Evolutionary conservation across 495 filamentous ascomycete species (phyloP), one percentile per base, ranked within the genome.

Genomic region (Aspergillus ellipticus): DNA sequence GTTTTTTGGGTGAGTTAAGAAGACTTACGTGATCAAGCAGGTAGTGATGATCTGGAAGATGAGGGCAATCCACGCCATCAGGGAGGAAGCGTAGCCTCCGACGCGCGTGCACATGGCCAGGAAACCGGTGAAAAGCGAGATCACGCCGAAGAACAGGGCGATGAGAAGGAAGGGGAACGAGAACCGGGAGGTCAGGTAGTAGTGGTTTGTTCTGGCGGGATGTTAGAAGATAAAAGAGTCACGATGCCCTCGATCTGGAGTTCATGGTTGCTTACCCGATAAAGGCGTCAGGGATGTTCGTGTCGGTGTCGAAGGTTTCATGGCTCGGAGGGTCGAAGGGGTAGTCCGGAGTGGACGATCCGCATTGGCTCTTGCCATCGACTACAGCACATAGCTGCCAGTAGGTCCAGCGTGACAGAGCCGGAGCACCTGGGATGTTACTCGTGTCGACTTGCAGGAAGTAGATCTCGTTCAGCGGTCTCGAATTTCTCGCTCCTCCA

Each of bases 371-470:
- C 51, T 66, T 72, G 17, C 85, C 85, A 50, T 80, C 71, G 5
- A 59, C 66, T 24, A 80, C 81, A 22, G 72, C 66, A 69, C 85
- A 88, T n/a, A 93, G 68, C 61, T 85, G 84, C 82, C 92, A 93
- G 74, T 86, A 93, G 3, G 91, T 94, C 92, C 92, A 96, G 71
- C 92, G 84, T 7, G 89, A 85, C 7, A 81, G 58, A 31, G 80
- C 29, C 19, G 83, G 79, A 2, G 90, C 84, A 19, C 82, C 82
- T 10, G 85, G 74, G 63, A 95, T 91, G 62, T 76, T 82, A 43
- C 74, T 70, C 13, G 89, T 93, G 66, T 84, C 78, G 60, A 85
- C 87, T 65, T 87, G 80, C 28, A 96, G 82, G 79, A 96, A 95
- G 75, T 86, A 96, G 61, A 90, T 88, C 41, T 85, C 61, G 59